Evolutionary conservation across 2,329 filamentous ascomycete species (phyloP).

Genomic region (Plenodomus biglobosus): DNA sequence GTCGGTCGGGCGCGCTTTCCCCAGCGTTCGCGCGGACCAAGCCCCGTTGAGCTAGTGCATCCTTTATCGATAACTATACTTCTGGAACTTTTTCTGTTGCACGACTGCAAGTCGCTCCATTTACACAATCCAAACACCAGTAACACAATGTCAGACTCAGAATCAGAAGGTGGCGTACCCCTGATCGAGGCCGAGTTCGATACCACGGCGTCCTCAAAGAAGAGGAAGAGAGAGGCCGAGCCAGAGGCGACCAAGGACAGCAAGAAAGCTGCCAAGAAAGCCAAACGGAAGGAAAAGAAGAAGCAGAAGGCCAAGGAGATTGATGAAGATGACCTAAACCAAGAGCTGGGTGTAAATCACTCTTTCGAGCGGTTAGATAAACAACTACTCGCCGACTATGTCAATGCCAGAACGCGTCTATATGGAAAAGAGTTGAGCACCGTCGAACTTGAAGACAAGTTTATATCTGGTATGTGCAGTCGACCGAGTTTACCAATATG

Average conservation of each 20-base stretch:
- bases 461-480: conserved; percentile 66
- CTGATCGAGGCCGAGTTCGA: conserved; percentile 49
- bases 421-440: conserved; percentile 80
- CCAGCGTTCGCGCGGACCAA: conserved; percentile 5
- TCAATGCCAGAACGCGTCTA: conserved; percentile 74
- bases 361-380: conserved; percentile 82
- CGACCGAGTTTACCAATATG: background rate
- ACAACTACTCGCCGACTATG: conserved; percentile 78
- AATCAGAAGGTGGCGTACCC: conserved; percentile 48
- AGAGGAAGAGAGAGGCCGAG: conserved; percentile 47
- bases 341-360: conserved; percentile 66
- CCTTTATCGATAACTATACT: conserved; percentile 36
- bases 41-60: conserved; percentile 5
- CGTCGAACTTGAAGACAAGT: conserved; percentile 81
- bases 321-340: conserved; percentile 60
- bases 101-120: conserved; percentile 10
- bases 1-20: conserved; percentile 21
- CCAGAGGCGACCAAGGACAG: conserved; percentile 33
- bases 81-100: conserved; percentile 28
- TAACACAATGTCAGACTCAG: conserved; percentile 50
- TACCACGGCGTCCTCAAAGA: conserved; percentile 34
- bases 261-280: conserved; percentile 42
- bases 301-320: conserved; percentile 61
- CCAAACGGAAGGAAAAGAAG: conserved; percentile 58
- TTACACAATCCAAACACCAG: conserved; percentile 22